Percentiles rank a stretch among this genome's conserved stretches.
These are phyloP conservation scores for Mariannaea elegans DNA, from an alignment of 2,329 filamentous ascomycete species.

Conservation along the genomic window DNA sequence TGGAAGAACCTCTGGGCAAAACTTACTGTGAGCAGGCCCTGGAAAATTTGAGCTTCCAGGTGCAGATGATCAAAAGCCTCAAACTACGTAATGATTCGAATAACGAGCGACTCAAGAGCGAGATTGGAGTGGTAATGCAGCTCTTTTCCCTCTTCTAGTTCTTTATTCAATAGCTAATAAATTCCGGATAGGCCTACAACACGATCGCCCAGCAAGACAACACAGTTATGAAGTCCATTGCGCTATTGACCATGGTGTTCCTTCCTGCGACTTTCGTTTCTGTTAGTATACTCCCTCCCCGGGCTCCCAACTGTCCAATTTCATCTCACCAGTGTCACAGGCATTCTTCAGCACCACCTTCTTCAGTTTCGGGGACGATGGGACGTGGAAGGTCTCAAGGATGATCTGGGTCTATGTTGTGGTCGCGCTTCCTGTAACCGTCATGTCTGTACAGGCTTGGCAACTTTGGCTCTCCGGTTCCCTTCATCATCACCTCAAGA, in stretches of 20 bases:
- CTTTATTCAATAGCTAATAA: neutral
- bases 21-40: conserved; percentile 1
- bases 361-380: conserved; percentile 3
- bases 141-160: too few relatives aligned
- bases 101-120: conserved; percentile 7
- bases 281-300: neutral
- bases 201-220: conserved; percentile 13
- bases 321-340: neutral
- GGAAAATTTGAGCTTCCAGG: conserved; percentile 5
- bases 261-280: conserved; percentile 11
- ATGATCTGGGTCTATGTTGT: conserved; percentile 9
- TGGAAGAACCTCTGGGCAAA: neutral
- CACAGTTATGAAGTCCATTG: conserved; percentile 14
- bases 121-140: conserved; percentile 6
- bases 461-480: too few relatives aligned
- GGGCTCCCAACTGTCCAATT: too few relatives aligned
- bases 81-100: conserved; percentile 7
- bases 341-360: conserved; percentile 14
- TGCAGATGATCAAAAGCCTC: conserved; percentile 10
- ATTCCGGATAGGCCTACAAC: conserved; percentile 6
- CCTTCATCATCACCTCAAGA: too few relatives aligned
- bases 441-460: too few relatives aligned
- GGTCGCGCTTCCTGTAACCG: neutral
- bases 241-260: conserved; percentile 11
- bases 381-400: neutral